Base-by-base conservation (phyloP, 495 filamentous ascomycete species). In the Penicillium bialowiezense region DNA sequence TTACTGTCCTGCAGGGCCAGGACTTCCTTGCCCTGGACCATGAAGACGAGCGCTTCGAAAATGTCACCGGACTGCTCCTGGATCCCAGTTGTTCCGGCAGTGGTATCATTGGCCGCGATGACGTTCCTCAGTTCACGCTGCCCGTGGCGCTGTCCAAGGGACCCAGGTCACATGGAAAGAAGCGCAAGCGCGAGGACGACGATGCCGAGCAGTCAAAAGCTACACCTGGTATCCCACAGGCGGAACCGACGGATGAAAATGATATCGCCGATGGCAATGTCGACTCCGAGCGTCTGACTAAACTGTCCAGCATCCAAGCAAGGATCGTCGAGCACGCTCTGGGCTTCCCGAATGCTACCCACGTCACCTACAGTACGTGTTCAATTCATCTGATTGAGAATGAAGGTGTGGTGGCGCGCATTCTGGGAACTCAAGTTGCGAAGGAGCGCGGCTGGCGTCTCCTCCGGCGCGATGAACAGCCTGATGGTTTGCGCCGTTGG, bases 61-160 rank as follows among this genome's bases (percentile, higher is more conserved):
- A 79, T 9, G 88, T 96, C 5, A 78, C 80, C 0, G 85, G 85
- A 10, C 66, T 98, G 19, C 70, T 98, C 3, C 79, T 98, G 0
- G 95, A 98, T 64, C 93, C 93, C 0, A 92, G 87, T 55, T 98
- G 93, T 58, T 95, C 90, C 1, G 93, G 93, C 1, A 95, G 89
- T 60, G 93, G 93, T 0, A 98, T 98, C 19, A 83, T 96, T 7
- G 89, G 90, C 5, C 79, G 93, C 9, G 87, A 95, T 32, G 89
- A 91, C 44, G 74, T 81, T 41, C 82, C 86, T 0, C 73, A 77
- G 31, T 60, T 90, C 9, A 71, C 65, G 28, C 64, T 78, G 2
- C 82, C 81, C 0, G 55, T 48, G 5, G 14, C 53, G 4, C 47
- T 40, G 31, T 46, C 37, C 34, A 51, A 55, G 12, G 44, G 53